phyloP scores from a whole-genome alignment of 148 eudicot genomes.

The Cornus suecica region DNA sequence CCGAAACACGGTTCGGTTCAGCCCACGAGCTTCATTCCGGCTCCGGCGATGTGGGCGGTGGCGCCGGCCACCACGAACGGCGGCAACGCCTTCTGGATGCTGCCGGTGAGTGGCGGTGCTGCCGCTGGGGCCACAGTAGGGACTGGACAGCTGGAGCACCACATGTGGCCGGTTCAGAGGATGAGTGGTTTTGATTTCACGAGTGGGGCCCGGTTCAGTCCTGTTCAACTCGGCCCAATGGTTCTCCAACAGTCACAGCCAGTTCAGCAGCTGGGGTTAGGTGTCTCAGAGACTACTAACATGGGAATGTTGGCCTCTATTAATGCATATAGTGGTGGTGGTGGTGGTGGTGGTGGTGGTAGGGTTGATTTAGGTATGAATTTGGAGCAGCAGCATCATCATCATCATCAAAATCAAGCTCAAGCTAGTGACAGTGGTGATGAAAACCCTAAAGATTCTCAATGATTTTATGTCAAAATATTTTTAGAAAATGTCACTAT shows the following conservation, averaged over 20 bases:
- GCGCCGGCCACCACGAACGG: slow-evolving; percentile 30
- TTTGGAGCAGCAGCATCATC: slow-evolving; percentile 29
- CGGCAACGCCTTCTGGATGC: slow-evolving; percentile 41
- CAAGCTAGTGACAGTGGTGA: slow-evolving; percentile 26
- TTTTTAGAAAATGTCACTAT: too few relatives aligned
- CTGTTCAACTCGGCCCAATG: slow-evolving; percentile 31
- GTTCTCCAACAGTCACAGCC: slow-evolving; percentile 22
- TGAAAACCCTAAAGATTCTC: slow-evolving; percentile 27
- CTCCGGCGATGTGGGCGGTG: slow-evolving; percentile 37
- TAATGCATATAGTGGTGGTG: slow-evolving; percentile 14
- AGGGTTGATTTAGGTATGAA: slow-evolving; percentile 39
- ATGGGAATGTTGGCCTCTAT: slow-evolving; percentile 30
- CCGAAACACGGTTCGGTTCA: slow-evolving; percentile 22
- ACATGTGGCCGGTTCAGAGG: slow-evolving; percentile 32
- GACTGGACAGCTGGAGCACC: slow-evolving; percentile 19
- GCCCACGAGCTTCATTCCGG: slow-evolving; percentile 21
- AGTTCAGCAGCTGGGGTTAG: slow-evolving; percentile 29
- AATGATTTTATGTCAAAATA: neutral
- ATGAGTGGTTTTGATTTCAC: slow-evolving; percentile 29
- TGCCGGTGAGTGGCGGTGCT: slow-evolving; percentile 16
- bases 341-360: slow-evolving; percentile 12
- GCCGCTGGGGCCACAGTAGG: slow-evolving; percentile 7
- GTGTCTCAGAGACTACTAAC: slow-evolving; percentile 23
- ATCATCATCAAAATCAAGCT: slow-evolving; percentile 19
- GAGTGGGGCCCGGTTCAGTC: slow-evolving; percentile 25